Evolutionary conservation across 1,284 basidiomycete species (phyloP), one percentile per base, ranked within the genome.

Genomic region (Leccinum pallidistipes): DNA sequence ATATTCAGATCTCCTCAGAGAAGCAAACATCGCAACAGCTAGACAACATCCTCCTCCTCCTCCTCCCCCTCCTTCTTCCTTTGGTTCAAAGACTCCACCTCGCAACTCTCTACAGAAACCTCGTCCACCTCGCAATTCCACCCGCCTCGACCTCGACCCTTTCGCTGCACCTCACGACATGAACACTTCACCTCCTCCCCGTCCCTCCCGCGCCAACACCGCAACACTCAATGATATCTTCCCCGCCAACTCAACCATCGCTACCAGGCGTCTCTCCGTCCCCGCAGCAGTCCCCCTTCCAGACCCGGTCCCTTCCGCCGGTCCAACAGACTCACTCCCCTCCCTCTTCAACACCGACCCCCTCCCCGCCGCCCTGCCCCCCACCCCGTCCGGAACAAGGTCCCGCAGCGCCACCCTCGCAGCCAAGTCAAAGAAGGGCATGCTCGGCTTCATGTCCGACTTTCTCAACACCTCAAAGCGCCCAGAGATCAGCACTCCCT

Each of bases 401-500:
- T 81, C 83, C 24, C 87, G 89, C 70, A 89, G 87, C 70, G 81
- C 81, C 53, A 91, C 88, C 8, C 73, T 83, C n/a, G 77, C 78
- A 7, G 74, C 78, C 16, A 90, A 89, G 74, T 77, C 83, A 38
- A 91, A 90, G 81, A 90, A 88, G 76, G 86, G 88, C 65, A 84
- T 92, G 73, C 78, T 92, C 54, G 85, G 86, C 38, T 88, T 91
- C 76, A 88, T 92, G 83, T 83, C 85, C 50, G 92, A 94, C 68
- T 86, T 96, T 66, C 86, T 96, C 72, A 88, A 85, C 64, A 83
- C 84, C 54, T 84, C 86, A 61, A 95, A 94, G 80, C 86, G 92
- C 49, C 90, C 90, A 18, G 95, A 97, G 78, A 99, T 99, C 80
- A 96, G 93, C 68, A 97, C 95, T 3, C 97, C 95, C 1, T 99